phyloP scores from a whole-genome alignment of 169 alveolate species.

The Eimeria falciformis region DNA sequence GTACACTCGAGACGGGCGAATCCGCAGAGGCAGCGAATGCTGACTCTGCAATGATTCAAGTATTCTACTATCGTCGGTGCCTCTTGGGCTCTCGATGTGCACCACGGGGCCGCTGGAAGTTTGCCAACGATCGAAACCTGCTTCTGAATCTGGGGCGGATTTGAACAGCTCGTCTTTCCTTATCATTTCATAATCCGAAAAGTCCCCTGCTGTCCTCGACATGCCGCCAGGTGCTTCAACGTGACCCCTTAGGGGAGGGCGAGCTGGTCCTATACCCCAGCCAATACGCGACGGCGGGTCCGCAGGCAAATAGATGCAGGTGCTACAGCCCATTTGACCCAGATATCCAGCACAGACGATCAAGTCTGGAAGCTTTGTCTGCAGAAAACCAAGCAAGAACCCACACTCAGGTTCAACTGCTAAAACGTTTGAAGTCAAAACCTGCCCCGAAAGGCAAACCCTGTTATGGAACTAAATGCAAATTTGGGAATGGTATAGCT shows the following conservation, averaged over 20 bases:
- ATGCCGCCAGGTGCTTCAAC: conserved; percentile 25
- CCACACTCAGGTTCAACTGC: not conserved
- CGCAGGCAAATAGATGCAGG: conserved; percentile 56
- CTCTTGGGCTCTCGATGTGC: not conserved
- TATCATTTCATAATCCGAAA: not conserved
- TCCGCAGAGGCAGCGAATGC: conserved; percentile 36
- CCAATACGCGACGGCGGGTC: conserved; percentile 73
- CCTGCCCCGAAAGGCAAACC: too few species aligned
- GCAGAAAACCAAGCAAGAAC: conserved; percentile 28
- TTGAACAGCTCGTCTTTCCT: not conserved
- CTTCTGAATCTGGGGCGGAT: not conserved
- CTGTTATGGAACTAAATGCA: too few species aligned
- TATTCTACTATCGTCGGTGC: not conserved
- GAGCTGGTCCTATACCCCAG: conserved; percentile 76
- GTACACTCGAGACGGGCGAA: conserved; percentile 53
- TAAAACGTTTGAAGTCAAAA: not conserved
- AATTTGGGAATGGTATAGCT: too few species aligned
- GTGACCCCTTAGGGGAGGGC: conserved; percentile 47
- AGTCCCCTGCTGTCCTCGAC: not conserved
- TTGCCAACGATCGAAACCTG: not conserved
- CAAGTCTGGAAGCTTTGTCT: conserved; percentile 64
- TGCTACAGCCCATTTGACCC: conserved; percentile 61
- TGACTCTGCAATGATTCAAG: conserved; percentile 36
- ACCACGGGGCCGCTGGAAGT: not conserved
- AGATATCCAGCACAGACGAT: conserved; percentile 41